Evolutionary conservation across 352 stramenopile genomes (phyloP), one percentile per base, ranked within the genome.

Genomic region (Phytophthora cryptogea): DNA sequence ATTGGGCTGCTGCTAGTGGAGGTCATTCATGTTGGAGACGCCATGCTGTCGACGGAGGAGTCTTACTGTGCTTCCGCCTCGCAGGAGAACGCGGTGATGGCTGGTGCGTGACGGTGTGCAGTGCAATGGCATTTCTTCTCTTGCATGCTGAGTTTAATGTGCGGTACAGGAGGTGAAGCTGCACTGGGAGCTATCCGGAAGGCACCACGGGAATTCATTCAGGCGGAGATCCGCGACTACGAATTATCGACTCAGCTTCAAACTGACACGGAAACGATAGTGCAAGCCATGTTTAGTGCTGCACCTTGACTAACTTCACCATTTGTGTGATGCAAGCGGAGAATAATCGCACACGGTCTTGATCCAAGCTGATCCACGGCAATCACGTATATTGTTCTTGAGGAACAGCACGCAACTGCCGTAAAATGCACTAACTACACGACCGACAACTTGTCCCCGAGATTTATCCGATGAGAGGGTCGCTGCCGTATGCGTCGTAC

Each of bases 401-500:
- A 57, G 6, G 44, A 61, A 48, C 39, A 50, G 17, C 35, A 52
- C 27, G 44, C 46, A 37, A 28, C 36, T 62, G 20, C 14, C 37
- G 40, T 44, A 35, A n/a, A 23, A 65, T 28, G 16, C 14, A 54
- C 54, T 59, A 63, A 70, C 45, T 60, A 74, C 57, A 63, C 16
- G 62, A 37, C 28, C 39, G 35, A 47, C 36, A 28, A 43, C 37
- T 36, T 58, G 13, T 10, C 1, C 28, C 43, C 16, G 43, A 57
- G 26, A 45, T 48, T 62, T 54, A 72, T 60, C 42, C 49, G 31
- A 79, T 54, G 40, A 86, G 71, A 47, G 71, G 71, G 5, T 64
- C 61, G 44, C 42, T 78, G 42, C 70, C 64, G 66, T 84, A 74
- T 23, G 49, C 61, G 39, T 64, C 46, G 42, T 71, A 86, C 53